These are phyloP conservation scores for Avena insularis DNA, from an alignment of 176 grass and related monocot genomes.

Conservation along the genomic window DNA sequence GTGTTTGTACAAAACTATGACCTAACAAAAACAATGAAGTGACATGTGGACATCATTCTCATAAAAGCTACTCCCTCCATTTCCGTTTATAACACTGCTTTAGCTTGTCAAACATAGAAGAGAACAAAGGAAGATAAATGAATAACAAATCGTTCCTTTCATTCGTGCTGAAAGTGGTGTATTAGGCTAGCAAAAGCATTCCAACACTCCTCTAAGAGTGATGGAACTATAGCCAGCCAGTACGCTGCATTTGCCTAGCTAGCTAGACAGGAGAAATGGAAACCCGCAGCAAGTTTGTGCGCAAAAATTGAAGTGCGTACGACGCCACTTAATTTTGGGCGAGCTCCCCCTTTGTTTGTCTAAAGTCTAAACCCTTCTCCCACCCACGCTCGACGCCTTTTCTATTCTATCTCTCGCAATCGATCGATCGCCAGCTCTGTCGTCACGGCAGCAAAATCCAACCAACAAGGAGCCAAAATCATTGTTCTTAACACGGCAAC, in stretches of 20 bases:
- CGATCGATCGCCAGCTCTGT: background rate
- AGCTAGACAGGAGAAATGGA: background rate
- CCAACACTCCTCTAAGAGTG: too few relatives aligned
- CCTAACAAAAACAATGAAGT: background rate
- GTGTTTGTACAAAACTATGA: background rate
- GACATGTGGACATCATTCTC: background rate
- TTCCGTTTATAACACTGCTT: too few relatives aligned
- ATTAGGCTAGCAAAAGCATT: too few relatives aligned
- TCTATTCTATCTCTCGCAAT: background rate
- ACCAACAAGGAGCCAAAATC: constrained; percentile 12
- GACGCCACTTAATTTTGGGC: background rate
- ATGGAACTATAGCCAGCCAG: too few relatives aligned
- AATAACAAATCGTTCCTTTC: too few relatives aligned
- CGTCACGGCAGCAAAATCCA: constrained; percentile 33
- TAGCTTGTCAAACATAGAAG: too few relatives aligned
- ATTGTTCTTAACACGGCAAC: background rate
- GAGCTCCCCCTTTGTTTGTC: background rate
- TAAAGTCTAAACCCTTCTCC: background rate
- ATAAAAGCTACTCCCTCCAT: too few relatives aligned
- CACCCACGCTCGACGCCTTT: background rate
- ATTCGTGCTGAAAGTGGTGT: too few relatives aligned
- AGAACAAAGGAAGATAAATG: too few relatives aligned
- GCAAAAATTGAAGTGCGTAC: background rate
- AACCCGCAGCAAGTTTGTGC: background rate
- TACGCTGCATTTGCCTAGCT: background rate